A percentile compares a stretch with the other conserved stretches of the same genome.
Conservation (phyloP, 176 grass and related monocot species). For the Eleusine coracana region DNA sequence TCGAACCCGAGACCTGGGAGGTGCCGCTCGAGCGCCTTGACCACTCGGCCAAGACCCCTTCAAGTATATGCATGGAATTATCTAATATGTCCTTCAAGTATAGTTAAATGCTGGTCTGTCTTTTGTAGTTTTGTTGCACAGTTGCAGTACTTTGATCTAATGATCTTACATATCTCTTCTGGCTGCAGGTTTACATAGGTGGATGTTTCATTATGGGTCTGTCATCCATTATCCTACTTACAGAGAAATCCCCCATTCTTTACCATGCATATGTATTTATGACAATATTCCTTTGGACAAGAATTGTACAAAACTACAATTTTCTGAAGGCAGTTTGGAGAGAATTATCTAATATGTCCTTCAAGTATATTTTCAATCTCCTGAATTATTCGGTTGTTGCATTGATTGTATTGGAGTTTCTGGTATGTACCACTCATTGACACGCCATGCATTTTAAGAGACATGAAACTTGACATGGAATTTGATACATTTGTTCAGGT, state of each 20-base stretch:
- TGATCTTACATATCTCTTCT: slow-evolving; percentile 37
- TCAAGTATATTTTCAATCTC: slow-evolving; percentile 71
- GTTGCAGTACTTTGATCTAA: slow-evolving; percentile 29
- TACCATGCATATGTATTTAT: slow-evolving; percentile 89
- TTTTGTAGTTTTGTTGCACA: slow-evolving; percentile 1
- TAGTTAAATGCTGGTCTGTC: slow-evolving; percentile 16
- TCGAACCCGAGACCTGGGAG: no score
- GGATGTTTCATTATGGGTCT: slow-evolving; percentile 74
- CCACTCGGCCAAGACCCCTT: no score
- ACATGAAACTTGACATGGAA: slow-evolving; percentile 34
- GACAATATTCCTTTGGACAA: slow-evolving; percentile 94
- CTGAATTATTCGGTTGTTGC: slow-evolving; percentile 56
- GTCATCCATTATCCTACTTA: slow-evolving; percentile 65
- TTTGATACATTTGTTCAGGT: slow-evolving; percentile 60
- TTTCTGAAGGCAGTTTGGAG: slow-evolving; percentile 70
- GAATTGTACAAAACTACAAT: slow-evolving; percentile 66
- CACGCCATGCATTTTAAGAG: slow-evolving; percentile 29
- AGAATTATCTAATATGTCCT: slow-evolving; percentile 59
- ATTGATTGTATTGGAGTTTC: slow-evolving; percentile 81
- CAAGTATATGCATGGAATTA: no score
- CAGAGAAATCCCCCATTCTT: slow-evolving; percentile 88
- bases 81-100: no score
- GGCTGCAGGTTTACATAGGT: slow-evolving; percentile 72
- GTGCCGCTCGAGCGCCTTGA: no score
- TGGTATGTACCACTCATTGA: slow-evolving; percentile 58